Base-by-base conservation (phyloP, 2,329 filamentous ascomycete genomes). In the Penicillium olsonii region DNA sequence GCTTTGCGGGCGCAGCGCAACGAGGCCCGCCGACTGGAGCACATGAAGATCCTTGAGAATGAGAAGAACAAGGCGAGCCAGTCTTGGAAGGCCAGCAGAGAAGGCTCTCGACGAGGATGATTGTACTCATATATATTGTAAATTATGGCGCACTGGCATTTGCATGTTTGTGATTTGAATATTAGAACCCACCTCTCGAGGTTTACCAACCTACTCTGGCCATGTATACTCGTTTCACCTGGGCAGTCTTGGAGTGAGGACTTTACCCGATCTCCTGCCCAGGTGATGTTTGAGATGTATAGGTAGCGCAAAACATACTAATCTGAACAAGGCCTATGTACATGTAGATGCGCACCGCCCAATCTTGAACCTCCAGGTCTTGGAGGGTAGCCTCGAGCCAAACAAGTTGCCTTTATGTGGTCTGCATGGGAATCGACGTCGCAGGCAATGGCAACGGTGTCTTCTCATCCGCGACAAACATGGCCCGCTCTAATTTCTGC, bases 401-500 rank as follows among this genome's bases (percentile, higher is more conserved):
- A 10, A n/a, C 8, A 15, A 33, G 3, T 7, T 11, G 38, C 27
- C 2, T 20, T 53, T 42, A 59, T 5, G 37, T 39, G 31, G 56
- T 60, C 20, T 56, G 55, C 62, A 65, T 65, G 15, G 62, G 62
- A 26, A 60, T 50, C 18, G 60, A 58, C 14, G 42, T 42, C 34
- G 52, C 40, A 41, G 56, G 56, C 43, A 57, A 38, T 40, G 59
- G 48, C 50, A 62, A 42, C 8, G 50, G 24, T 2, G 45, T 42
- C 54, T 78, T 72, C 41, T 73, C 68, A 3, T 68, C 66, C 26
- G 68, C 63, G 34, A 74, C 73, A 57, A 78, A 79, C 51, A 77
- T 73, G 48, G 60, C 65, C 34, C 70, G 69, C 53, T 79, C 77
- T 47, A 79, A 55, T 64, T 68, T 74, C 57, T 73, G 68, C 4